A percentile compares a stretch with the other conserved stretches of the same genome.
These are phyloP conservation scores for Saitoella complicata DNA, from an alignment of 805 yeast species.

Conservation along the genomic window DNA sequence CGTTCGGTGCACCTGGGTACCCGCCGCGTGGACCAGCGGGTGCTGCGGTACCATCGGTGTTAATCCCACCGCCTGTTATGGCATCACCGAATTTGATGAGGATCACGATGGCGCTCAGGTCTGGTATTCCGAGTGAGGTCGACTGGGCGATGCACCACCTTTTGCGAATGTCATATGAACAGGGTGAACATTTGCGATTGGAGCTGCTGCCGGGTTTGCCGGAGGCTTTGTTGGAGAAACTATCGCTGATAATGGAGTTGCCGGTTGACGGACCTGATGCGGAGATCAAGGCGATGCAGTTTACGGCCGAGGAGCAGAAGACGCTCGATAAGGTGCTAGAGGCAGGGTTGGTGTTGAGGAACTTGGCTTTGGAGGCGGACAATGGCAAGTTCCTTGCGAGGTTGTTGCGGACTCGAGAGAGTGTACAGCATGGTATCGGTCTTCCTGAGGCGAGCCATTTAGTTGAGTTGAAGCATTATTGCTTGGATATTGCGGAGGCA, in stretches of 20 bases:
- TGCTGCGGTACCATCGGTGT: too few species aligned
- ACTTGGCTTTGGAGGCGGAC: conserved; percentile 65
- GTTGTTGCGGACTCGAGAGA: conserved; percentile 31
- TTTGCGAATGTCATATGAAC: conserved; percentile 29
- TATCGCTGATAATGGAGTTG: conserved; percentile 18
- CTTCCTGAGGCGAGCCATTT: conserved; percentile 23
- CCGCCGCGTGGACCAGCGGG: too few species aligned
- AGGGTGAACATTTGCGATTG: conserved; percentile 34
- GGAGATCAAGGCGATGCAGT: neutral
- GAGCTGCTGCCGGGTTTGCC: conserved; percentile 26
- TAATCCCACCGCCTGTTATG: too few species aligned
- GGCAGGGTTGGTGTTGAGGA: conserved; percentile 56
- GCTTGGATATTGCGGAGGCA: conserved; percentile 69
- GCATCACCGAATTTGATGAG: conserved; percentile 27
- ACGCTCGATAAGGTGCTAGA: conserved; percentile 24
- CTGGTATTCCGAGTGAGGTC: conserved; percentile 49
- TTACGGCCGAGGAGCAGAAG: neutral
- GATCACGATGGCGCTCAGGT: conserved; percentile 51
- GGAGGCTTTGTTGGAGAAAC: conserved; percentile 28
- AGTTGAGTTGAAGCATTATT: conserved; percentile 46
- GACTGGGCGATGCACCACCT: conserved; percentile 54
- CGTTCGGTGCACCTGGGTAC: too few species aligned
- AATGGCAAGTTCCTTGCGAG: conserved; percentile 65
- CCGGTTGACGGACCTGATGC: conserved; percentile 2
- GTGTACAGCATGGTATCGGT: conserved; percentile 25